Evolutionary conservation across 768 basidiomycete genomes (phyloP), one percentile per base, ranked within the genome.

Genomic region (Hypholoma fasciculare): DNA sequence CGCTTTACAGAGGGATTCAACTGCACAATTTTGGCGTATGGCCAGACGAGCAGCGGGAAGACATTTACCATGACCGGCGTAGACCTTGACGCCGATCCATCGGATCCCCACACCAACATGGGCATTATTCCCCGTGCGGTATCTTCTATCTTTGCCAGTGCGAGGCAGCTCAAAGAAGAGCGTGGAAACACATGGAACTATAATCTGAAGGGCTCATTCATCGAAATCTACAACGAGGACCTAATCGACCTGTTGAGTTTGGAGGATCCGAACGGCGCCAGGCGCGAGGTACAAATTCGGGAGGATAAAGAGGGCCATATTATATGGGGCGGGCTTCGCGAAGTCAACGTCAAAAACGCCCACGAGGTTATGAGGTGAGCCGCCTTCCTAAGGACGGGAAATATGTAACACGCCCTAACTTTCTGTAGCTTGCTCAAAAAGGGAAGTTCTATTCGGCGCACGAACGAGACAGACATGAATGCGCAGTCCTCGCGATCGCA

Each of bases 211-310:
- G 91, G 91, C 51, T 94, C 92, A 20, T 99, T 96, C 78, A 88
- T 99, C 62, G 97, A 99, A 80, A 85, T 99, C 53, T 98, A 99
- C 76, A 98, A 99, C 74, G 97, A 99, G 76, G 97, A 99, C 75
- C 84, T 99, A 52, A 92, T 98, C 71, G 97, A 99, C 78, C 80
- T 99, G 52, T 80, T 99, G 52, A 87, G 86, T 55, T 77, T 86
- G 66, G 88, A 91, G 58, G 90, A 92, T 56, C 72, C 76, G 7
- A 78, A 74, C 36, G 86, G 83, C n/a, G 81, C 74, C 11, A 82
- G 87, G 57, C 87, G 94, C 49, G 91, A 94, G 67, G 93, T 99
- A 13, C 90, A 94, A 70, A 98, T 99, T 70, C 82, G 97, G 61
- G 97, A 99, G 78, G 96, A 96, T 72, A 96, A 96, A 72, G 90